Conservation (phyloP, 176 grass and related monocot species). For the Aegilops umbellulata region DNA sequence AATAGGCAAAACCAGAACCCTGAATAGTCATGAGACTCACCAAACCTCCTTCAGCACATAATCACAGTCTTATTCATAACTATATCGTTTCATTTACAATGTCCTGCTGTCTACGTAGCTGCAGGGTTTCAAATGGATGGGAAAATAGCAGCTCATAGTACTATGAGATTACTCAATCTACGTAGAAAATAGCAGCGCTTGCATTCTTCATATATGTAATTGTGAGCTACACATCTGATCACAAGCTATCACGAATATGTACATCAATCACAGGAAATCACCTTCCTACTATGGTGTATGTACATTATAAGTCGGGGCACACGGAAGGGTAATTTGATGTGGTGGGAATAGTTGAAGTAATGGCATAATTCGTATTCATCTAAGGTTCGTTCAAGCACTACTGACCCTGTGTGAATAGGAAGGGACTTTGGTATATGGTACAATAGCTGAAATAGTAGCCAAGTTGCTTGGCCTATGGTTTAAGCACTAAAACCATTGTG, state of each 20-base stretch:
- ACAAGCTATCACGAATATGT: slow-evolving; percentile 7
- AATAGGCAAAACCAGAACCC: too few species aligned
- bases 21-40: too few species aligned
- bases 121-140: background rate
- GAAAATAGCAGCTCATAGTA: background rate
- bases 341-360: background rate
- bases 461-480: slow-evolving; percentile 13
- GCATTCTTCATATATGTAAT: background rate
- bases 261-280: background rate
- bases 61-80: too few species aligned
- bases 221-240: slow-evolving; percentile 3
- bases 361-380: background rate
- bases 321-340: background rate
- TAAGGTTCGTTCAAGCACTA: slow-evolving; percentile 25
- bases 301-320: slow-evolving; percentile 6
- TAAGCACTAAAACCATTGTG: slow-evolving; percentile 72
- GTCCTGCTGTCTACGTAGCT: background rate
- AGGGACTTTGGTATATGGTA: background rate
- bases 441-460: background rate
- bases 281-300: slow-evolving; percentile 25
- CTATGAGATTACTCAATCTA: background rate
- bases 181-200: background rate
- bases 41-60: too few species aligned
- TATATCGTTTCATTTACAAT: too few species aligned
- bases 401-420: background rate